Evolutionary conservation across 345 rosid species (phyloP).

Genomic region (Boechera retrofracta): DNA sequence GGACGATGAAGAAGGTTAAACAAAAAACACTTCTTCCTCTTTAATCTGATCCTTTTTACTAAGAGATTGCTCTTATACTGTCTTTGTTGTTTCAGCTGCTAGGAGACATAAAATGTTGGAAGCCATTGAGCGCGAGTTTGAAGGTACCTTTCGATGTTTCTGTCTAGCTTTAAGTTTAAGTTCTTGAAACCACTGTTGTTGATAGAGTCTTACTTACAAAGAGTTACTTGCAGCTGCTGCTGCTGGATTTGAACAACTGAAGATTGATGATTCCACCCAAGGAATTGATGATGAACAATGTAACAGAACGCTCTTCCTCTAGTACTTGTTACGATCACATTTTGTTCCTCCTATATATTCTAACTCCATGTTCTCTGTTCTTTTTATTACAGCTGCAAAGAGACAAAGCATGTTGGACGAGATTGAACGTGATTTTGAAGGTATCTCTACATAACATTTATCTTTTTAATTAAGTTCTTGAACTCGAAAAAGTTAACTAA

Average conservation of each 20-base stretch:
- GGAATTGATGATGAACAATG: slow-evolving; percentile 40
- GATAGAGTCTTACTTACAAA: slow-evolving; percentile 30
- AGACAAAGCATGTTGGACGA: slow-evolving; percentile 44
- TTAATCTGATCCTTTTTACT: background rate
- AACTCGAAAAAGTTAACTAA: background rate
- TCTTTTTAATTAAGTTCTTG: background rate
- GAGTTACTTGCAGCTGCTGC: slow-evolving; percentile 41
- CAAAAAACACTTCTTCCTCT: background rate
- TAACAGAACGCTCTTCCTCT: slow-evolving; percentile 11
- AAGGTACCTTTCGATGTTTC: slow-evolving; percentile 33
- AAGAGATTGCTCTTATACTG: slow-evolving; percentile 11
- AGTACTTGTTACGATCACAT: slow-evolving; percentile 5
- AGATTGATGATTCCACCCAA: slow-evolving; percentile 39
- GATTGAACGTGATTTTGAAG: slow-evolving; percentile 47
- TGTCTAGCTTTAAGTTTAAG: slow-evolving; percentile 11
- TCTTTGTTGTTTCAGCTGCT: slow-evolving; percentile 34
- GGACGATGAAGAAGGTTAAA: slow-evolving; percentile 35
- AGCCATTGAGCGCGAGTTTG: slow-evolving; percentile 41
- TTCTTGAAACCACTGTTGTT: slow-evolving; percentile 6
- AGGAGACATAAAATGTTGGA: slow-evolving; percentile 39
- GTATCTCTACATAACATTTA: slow-evolving; percentile 22
- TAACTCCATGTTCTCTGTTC: slow-evolving; percentile 5
- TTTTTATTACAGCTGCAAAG: slow-evolving; percentile 33
- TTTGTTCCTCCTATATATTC: slow-evolving; percentile 5
- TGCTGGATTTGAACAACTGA: slow-evolving; percentile 37